These are phyloP conservation scores for Olyra latifolia DNA, from an alignment of 176 grass and related monocot species.

Conservation along the genomic window DNA sequence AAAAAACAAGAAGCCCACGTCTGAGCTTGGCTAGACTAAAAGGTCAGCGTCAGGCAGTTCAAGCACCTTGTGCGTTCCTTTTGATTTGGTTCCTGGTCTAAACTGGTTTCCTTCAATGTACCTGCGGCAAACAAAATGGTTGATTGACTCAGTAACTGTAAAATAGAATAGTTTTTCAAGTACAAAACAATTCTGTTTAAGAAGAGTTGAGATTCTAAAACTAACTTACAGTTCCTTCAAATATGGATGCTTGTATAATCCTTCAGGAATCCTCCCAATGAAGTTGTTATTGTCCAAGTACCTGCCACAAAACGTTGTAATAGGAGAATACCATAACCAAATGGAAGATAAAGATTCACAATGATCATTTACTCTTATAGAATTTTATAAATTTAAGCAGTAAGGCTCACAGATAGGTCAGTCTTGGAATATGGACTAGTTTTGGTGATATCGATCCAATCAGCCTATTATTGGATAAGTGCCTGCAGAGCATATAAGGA, in stretches of 20 bases:
- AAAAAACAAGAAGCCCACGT: neutral
- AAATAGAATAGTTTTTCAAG: neutral
- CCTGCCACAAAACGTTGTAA: slow-evolving; percentile 36
- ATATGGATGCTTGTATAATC: slow-evolving; percentile 86
- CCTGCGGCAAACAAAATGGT: slow-evolving; percentile 45
- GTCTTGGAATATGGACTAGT: slow-evolving; percentile 76
- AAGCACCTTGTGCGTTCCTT: slow-evolving; percentile 88
- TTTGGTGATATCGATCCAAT: slow-evolving; percentile 78
- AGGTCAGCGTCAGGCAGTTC: slow-evolving; percentile 76
- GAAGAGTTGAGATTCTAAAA: slow-evolving; percentile 25
- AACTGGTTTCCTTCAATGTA: slow-evolving; percentile 90
- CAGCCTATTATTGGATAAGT: slow-evolving; percentile 85
- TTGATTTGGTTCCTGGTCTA: slow-evolving; percentile 74
- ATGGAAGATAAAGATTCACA: neutral
- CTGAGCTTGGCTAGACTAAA: slow-evolving; percentile 49
- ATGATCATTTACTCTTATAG: neutral
- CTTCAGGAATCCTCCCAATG: slow-evolving; percentile 89
- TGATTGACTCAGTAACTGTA: neutral
- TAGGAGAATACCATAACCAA: neutral
- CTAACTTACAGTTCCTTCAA: slow-evolving; percentile 84
- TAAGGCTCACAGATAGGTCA: slow-evolving; percentile 81
- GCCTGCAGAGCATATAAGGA: slow-evolving; percentile 43
- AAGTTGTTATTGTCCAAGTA: slow-evolving; percentile 93
- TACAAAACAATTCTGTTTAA: neutral
- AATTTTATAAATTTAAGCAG: neutral